These are phyloP conservation scores for Zalaria sp. DNA, from an alignment of 2,329 filamentous ascomycete species.

Conservation along the genomic window DNA sequence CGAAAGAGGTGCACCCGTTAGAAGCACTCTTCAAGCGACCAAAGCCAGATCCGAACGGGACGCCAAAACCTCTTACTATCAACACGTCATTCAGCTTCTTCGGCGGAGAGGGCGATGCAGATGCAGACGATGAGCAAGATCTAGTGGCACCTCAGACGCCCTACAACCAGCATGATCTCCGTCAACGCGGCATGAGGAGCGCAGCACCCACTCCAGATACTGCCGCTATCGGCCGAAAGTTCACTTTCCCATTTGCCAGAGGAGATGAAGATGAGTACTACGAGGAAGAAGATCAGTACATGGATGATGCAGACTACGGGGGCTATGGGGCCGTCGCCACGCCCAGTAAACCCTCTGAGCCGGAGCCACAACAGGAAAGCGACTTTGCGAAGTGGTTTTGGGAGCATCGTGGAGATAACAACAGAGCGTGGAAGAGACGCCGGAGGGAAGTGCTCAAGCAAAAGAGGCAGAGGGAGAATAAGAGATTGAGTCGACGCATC, in stretches of 20 bases:
- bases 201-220: constrained; percentile 93
- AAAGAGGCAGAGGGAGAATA: constrained; percentile 45
- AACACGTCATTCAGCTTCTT: constrained; percentile 71
- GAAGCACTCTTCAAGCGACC: constrained; percentile 80
- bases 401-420: constrained; percentile 33
- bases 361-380: constrained; percentile 27
- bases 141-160: constrained; percentile 55
- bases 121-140: constrained; percentile 24
- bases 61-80: constrained; percentile 24
- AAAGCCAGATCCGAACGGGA: constrained; percentile 21
- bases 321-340: constrained; percentile 2
- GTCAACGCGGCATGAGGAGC: constrained; percentile 62
- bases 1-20: constrained; percentile 57
- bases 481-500: constrained; percentile 28
- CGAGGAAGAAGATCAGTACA: constrained; percentile 19
- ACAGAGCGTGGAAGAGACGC: constrained; percentile 38
- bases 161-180: constrained; percentile 65
- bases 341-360: background rate
- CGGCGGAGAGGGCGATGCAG: constrained; percentile 17
- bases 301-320: constrained; percentile 14
- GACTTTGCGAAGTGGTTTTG: constrained; percentile 51
- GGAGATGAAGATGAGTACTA: constrained; percentile 33
- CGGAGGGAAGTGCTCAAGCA: constrained; percentile 46
- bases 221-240: constrained; percentile 54
- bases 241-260: constrained; percentile 38